Evolutionary conservation across 345 rosid species (phyloP).

Genomic region (sweet orange (Citrus sinensis)): DVS_A1.0 CM039161.1:24506001-24506500

Average conservation of each 20-base stretch:
- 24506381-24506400: conserved; percentile 96
- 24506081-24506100: not conserved
- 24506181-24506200: not conserved
- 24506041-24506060: not conserved
- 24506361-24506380: conserved; percentile 46
- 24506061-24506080: not conserved
- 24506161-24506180: not conserved
- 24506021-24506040: not conserved
- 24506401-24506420: conserved; percentile 93
- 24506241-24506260: not conserved
- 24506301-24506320: not conserved
- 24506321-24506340: not conserved
- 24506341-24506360: conserved; percentile 1
- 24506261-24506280: not conserved
- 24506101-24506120: not conserved
- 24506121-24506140: not conserved
- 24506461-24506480: conserved; percentile 98
- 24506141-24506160: not conserved
- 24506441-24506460: conserved; percentile 89
- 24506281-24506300: not conserved
- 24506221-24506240: not conserved
- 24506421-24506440: conserved; percentile 92
- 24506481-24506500: conserved; percentile 94
- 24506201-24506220: not conserved
- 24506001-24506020: not conserved